Evolutionary conservation across 2,329 filamentous ascomycete genomes (phyloP).

Genomic region (Hypoxylon sp.): DNA sequence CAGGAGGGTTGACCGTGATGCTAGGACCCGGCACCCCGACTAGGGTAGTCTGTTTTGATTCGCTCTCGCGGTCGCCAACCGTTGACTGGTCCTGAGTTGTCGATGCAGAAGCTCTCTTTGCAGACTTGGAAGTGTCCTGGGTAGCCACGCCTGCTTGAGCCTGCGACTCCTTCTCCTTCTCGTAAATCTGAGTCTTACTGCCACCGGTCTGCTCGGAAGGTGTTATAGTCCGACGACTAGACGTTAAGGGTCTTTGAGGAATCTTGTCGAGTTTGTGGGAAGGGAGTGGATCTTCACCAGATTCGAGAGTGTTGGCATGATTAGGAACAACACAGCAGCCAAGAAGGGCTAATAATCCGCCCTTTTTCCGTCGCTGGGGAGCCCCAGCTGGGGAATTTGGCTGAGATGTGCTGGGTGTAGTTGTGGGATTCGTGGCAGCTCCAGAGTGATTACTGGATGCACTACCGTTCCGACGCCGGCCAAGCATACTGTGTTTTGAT

Average conservation of each 20-base stretch:
- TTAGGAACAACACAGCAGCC: conserved; percentile 78
- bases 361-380: conserved; percentile 66
- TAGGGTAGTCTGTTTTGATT: conserved; percentile 63
- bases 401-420: conserved; percentile 65
- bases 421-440: conserved; percentile 67
- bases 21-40: conserved; percentile 56
- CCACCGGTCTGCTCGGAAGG: conserved; percentile 65
- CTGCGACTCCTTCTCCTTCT: conserved; percentile 63
- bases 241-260: conserved; percentile 67
- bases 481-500: conserved; percentile 75
- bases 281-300: conserved; percentile 67
- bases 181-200: conserved; percentile 61
- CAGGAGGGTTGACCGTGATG: conserved; percentile 61
- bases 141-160: conserved; percentile 53
- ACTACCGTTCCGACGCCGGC: conserved; percentile 75
- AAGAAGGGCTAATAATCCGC: conserved; percentile 72
- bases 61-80: conserved; percentile 59
- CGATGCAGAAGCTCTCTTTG: conserved; percentile 63
- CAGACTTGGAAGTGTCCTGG: conserved; percentile 56
- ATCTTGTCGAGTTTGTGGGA: conserved; percentile 71
- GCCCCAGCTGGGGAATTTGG: conserved; percentile 66
- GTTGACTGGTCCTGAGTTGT: conserved; percentile 64
- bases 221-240: conserved; percentile 67
- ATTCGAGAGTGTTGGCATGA: conserved; percentile 67
- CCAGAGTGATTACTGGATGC: conserved; percentile 75